These are phyloP conservation scores for Sicyos edulis DNA, from an alignment of 306 rosid genomes.

Conservation along the genomic window DNA sequence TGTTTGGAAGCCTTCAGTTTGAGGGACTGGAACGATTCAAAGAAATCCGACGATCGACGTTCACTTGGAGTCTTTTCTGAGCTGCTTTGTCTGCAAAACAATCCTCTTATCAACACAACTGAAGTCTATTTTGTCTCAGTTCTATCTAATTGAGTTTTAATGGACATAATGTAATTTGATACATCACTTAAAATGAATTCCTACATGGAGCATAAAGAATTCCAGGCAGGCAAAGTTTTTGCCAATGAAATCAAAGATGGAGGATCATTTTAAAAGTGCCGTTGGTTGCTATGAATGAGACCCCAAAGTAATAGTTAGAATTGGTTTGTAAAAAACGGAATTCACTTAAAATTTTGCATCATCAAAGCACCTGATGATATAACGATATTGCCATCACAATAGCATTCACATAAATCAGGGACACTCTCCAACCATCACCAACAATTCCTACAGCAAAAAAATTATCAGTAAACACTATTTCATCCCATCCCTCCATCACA, in stretches of 20 bases:
- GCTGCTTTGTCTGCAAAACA: conserved; percentile 35
- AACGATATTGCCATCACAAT: conserved; percentile 2
- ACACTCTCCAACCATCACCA: not conserved
- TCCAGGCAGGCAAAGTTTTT: not conserved
- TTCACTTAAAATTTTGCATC: not conserved
- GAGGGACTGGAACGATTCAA: conserved; percentile 57
- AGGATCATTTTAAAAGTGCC: too few relatives aligned
- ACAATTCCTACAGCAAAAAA: conserved; percentile 8
- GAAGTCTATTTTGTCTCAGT: not conserved
- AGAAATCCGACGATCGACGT: conserved; percentile 32
- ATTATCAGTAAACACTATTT: conserved; percentile 1
- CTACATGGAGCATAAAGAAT: too few relatives aligned
- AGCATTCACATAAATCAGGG: not conserved
- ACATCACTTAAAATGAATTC: not conserved
- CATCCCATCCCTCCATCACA: not conserved
- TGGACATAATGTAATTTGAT: not conserved
- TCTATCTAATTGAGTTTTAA: not conserved
- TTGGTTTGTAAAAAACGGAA: not conserved
- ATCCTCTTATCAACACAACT: conserved; percentile 18
- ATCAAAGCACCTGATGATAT: not conserved
- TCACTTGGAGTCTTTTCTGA: conserved; percentile 32
- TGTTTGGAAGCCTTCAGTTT: conserved; percentile 35
- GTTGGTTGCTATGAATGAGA: too few relatives aligned
- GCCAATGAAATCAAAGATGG: not conserved
- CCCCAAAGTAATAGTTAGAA: not conserved